These are phyloP conservation scores for Agaricus sinodeliciosus DNA, from an alignment of 768 basidiomycete genomes.

Conservation along the genomic window DNA sequence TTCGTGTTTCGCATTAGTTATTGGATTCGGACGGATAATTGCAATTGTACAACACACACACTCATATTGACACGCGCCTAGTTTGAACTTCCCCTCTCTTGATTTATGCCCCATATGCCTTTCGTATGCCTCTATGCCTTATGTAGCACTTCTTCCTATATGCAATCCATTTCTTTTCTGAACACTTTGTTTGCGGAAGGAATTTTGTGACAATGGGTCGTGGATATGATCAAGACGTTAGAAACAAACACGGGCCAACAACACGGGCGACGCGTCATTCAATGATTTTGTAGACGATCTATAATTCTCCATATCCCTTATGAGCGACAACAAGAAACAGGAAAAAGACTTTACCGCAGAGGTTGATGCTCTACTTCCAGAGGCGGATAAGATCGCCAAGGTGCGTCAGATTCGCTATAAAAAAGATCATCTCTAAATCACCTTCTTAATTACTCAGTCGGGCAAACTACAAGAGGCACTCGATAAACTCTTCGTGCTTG, in stretches of 20 bases:
- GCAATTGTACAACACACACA: constrained; percentile 9
- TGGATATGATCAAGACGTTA: constrained; percentile 20
- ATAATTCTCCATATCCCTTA: constrained; percentile 39
- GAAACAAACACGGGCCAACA: constrained; percentile 37
- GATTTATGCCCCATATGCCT: constrained; percentile 29
- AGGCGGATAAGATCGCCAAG: constrained; percentile 62
- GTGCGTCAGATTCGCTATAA: constrained; percentile 32
- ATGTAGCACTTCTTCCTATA: constrained; percentile 10
- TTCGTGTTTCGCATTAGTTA: constrained; percentile 45
- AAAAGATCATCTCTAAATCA: constrained; percentile 6
- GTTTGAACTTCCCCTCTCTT: constrained; percentile 16
- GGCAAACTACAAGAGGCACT: constrained; percentile 81
- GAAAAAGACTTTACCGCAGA: constrained; percentile 85
- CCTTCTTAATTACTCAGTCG: constrained; percentile 36
- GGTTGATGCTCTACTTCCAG: constrained; percentile 68
- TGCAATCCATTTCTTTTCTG: constrained; percentile 19
- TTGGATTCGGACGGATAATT: constrained; percentile 20
- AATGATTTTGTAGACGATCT: constrained; percentile 21
- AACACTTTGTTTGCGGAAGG: neutral
- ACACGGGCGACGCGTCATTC: constrained; percentile 60
- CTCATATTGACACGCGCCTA: neutral
- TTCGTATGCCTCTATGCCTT: constrained; percentile 21
- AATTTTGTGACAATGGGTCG: neutral
- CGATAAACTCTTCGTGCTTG: constrained; percentile 82
- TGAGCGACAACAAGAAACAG: constrained; percentile 80